A percentile compares a stretch with the other conserved stretches of the same genome.
These are phyloP conservation scores for Boletus pseudopeckii DNA, from an alignment of 768 basidiomycete species.

Conservation along the genomic window DNA sequence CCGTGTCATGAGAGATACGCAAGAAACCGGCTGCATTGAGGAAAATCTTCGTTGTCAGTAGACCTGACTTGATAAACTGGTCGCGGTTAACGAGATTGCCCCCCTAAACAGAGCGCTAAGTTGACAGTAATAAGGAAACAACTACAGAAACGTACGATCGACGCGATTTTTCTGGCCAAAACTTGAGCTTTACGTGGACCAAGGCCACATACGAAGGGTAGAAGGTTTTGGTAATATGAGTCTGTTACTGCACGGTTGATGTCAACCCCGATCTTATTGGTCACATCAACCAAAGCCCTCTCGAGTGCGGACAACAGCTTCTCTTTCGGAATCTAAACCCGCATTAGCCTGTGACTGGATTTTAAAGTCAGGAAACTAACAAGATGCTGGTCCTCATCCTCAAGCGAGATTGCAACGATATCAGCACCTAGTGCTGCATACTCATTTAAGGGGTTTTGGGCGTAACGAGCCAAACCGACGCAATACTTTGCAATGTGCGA, in stretches of 20 bases:
- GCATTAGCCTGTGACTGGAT: conserved; percentile 3
- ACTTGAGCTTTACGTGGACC: conserved; percentile 92
- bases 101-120: conserved; percentile 48
- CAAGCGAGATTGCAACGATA: conserved; percentile 78
- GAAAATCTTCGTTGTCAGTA: conserved; percentile 85
- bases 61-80: conserved; percentile 77
- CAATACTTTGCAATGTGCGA: conserved; percentile 85
- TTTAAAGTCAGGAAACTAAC: conserved; percentile 40
- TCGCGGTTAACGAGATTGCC: conserved; percentile 83
- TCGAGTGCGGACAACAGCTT: conserved; percentile 82
- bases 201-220: conserved; percentile 89
- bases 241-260: conserved; percentile 92
- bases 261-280: conserved; percentile 92
- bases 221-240: conserved; percentile 80
- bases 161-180: conserved; percentile 75
- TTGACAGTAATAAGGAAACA: not conserved
- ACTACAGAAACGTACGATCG: conserved; percentile 50
- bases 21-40: conserved; percentile 92
- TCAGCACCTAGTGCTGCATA: conserved; percentile 87
- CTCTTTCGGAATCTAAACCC: conserved; percentile 73
- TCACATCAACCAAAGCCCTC: conserved; percentile 82
- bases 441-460: conserved; percentile 92
- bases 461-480: conserved; percentile 87
- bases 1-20: conserved; percentile 73
- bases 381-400: conserved; percentile 82